Conservation (phyloP, 768 basidiomycete species). For the Stropharia rugosoannulata region DNA sequence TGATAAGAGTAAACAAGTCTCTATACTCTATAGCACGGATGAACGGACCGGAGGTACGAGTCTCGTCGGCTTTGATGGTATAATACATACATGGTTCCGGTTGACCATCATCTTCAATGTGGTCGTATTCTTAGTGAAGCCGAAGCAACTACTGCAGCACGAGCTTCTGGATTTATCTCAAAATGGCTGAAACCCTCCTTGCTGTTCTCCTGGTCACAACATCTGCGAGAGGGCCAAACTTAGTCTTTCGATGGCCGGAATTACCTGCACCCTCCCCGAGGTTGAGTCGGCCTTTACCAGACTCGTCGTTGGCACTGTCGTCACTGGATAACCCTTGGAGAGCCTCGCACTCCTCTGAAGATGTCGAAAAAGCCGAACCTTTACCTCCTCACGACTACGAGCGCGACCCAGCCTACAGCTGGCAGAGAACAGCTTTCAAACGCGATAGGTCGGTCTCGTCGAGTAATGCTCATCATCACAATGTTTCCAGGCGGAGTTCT, state of each 20-base stretch:
- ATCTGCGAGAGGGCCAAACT: conserved; percentile 74
- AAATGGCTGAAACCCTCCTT: conserved; percentile 77
- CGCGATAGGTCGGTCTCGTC: conserved; percentile 55
- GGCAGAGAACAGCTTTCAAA: conserved; percentile 53
- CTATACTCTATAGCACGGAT: too few species aligned
- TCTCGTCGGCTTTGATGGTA: too few species aligned
- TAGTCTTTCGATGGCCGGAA: conserved; percentile 88
- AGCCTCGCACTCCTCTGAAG: conserved; percentile 53
- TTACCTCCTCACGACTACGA: conserved; percentile 19
- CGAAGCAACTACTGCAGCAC: too few species aligned
- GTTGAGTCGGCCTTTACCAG: conserved; percentile 68
- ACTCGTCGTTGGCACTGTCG: conserved; percentile 39
- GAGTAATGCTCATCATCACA: conserved; percentile 42
- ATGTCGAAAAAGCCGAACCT: conserved; percentile 19
- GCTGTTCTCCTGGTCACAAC: conserved; percentile 83
- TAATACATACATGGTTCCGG: too few species aligned
- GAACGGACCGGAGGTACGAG: too few species aligned
- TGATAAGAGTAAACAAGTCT: too few species aligned
- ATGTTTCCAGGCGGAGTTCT: conserved; percentile 51
- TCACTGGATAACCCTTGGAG: conserved; percentile 76
- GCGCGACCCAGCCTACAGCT: conserved; percentile 53
- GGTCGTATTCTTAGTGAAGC: too few species aligned
- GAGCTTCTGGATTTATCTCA: background rate
- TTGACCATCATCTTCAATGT: too few species aligned
- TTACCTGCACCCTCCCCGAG: conserved; percentile 61